A percentile compares a stretch with the other conserved stretches of the same genome.
Conservation (phyloP, 768 basidiomycete species). For the Suillus variegatus region DNA sequence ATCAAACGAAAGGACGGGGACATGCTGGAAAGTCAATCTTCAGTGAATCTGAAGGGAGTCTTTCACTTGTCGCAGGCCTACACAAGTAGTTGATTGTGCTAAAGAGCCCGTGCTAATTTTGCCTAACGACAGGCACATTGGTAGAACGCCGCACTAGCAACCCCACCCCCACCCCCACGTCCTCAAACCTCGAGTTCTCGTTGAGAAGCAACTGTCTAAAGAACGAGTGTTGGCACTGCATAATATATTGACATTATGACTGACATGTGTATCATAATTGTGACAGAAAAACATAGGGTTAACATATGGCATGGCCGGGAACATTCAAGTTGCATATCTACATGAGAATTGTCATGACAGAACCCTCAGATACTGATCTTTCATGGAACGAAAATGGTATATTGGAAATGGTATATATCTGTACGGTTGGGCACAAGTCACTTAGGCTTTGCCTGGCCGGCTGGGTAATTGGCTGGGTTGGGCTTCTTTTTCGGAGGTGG, state of each 20-base stretch:
- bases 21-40: not conserved
- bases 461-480: not conserved
- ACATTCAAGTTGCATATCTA: not conserved
- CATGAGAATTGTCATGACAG: not conserved
- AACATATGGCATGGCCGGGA: not conserved
- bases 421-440: too few relatives aligned
- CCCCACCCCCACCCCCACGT: not conserved
- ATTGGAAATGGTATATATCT: too few relatives aligned
- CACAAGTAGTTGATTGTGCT: not conserved
- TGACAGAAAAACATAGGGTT: not conserved
- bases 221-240: not conserved
- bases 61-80: not conserved
- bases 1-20: not conserved
- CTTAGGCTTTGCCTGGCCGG: too few relatives aligned
- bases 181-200: not conserved
- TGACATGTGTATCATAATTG: not conserved
- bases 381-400: too few relatives aligned
- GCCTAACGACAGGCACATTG: too few relatives aligned
- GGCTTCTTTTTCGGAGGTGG: not conserved
- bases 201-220: not conserved
- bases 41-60: not conserved
- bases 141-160: not conserved
- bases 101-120: not conserved
- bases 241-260: not conserved
- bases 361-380: too few relatives aligned